Evolutionary conservation across 2,329 filamentous ascomycete genomes (phyloP), one percentile per base, ranked within the genome.

Genomic region (Epichloe typhina): DNA sequence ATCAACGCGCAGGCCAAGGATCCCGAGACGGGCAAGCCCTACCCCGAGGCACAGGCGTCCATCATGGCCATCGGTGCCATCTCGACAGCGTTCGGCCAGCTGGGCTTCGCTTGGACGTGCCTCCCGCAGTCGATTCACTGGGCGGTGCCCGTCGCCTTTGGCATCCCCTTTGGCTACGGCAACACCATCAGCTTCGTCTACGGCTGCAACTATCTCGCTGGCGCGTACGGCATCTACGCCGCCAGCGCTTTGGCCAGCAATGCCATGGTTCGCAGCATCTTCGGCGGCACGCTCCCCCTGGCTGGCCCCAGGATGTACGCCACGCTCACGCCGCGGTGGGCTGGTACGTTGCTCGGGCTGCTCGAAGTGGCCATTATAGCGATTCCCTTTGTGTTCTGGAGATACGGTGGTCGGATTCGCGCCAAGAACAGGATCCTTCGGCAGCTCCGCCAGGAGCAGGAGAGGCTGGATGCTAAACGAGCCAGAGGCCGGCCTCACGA

Each of bases 21-120:
- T 59, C 84, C 86, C 0, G 75, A 76, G 47, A 95, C 88, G 0
- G 86, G 86, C 11, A 81, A 80, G 38, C 76, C 80, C 0, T 74
- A 79, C 0, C 89, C 89, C 0, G 90, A 96, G 66, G 84, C 88
- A 1, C 88, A 86, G 56, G 87, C 91, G 4, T 79, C 81, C 41
- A 76, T 93, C 51, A 85, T 95, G 60, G 87, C 83, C 57, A 79
- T 95, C 26, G 87, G 85, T 3, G 80, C 87, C 0, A 63, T 94
- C 1, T 70, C 88, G 1, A 81, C 86, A 0, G 85, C 88, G 0
- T 65, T 87, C 3, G 90, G 89, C 15, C 84, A 95, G 65, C 76
- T 96, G 23, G 84, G 83, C 64, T 96, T 96, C 61, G 81, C 86
- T 0, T 95, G 88, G 88, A 95, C 89, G 0, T 89, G 83, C 54